phyloP scores from a whole-genome alignment of 2,329 filamentous ascomycete species.

The Huntiella abstrusa region DNA sequence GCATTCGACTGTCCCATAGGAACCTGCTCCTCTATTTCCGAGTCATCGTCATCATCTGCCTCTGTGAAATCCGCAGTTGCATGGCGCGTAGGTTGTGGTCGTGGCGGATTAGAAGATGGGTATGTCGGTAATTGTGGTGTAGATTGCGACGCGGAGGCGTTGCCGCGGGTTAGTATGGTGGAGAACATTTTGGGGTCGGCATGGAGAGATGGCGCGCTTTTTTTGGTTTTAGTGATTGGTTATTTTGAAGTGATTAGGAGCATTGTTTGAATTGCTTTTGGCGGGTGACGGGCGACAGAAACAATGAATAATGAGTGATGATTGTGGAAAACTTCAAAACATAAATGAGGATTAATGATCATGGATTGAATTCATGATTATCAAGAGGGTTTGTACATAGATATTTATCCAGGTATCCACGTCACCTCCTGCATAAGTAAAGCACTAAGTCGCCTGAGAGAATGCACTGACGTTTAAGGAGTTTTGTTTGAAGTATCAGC shows the following conservation, averaged over 20 bases:
- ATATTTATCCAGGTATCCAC: neutral
- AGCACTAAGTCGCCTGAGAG: no score
- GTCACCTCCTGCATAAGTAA: no score
- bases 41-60: conserved; percentile 27
- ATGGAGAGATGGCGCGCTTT: no score
- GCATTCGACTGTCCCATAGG: conserved; percentile 1
- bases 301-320: neutral
- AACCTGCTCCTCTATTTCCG: neutral
- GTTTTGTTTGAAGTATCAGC: no score
- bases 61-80: conserved; percentile 48
- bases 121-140: conserved; percentile 6
- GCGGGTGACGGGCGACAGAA: neutral
- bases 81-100: conserved; percentile 23
- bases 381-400: neutral
- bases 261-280: neutral
- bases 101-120: conserved; percentile 14
- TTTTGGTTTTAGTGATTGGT: neutral
- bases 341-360: no score
- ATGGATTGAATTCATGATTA: no score
- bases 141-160: conserved; percentile 7
- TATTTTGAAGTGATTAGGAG: neutral
- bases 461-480: no score
- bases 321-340: neutral
- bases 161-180: conserved; percentile 1
- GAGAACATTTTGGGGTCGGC: conserved; percentile 6